These are phyloP conservation scores for Candida mattraensis DNA, from an alignment of 805 yeast genomes.

Conservation along the genomic window DNA sequence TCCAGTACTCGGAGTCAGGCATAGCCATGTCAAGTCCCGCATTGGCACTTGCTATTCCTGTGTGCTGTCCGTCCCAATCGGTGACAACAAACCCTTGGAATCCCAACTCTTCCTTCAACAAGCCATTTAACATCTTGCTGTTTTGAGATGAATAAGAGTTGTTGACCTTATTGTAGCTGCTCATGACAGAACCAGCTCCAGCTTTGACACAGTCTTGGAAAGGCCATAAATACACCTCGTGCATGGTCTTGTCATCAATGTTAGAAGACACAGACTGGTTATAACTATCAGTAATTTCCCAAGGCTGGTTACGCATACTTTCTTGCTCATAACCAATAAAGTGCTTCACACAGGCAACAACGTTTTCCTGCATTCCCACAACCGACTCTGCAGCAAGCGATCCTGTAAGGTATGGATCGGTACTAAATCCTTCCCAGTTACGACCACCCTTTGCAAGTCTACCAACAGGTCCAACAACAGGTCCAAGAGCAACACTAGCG, in stretches of 20 bases:
- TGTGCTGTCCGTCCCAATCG: constrained; percentile 66
- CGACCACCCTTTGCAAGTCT: constrained; percentile 63
- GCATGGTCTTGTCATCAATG: constrained; percentile 61
- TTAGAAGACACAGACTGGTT: constrained; percentile 47
- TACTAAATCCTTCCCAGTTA: constrained; percentile 63
- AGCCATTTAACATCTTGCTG: constrained; percentile 50
- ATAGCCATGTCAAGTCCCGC: constrained; percentile 66
- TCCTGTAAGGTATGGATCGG: constrained; percentile 63
- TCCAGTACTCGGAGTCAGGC: constrained; percentile 56
- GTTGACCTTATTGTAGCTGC: constrained; percentile 58
- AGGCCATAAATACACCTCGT: constrained; percentile 65
- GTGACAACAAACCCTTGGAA: constrained; percentile 68
- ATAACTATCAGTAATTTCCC: constrained; percentile 34
- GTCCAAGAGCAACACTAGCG: constrained; percentile 55
- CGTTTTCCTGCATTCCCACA: constrained; percentile 59
- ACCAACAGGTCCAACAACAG: constrained; percentile 61
- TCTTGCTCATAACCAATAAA: constrained; percentile 65
- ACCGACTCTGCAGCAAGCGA: constrained; percentile 52
- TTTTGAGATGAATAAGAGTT: constrained; percentile 61
- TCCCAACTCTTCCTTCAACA: constrained; percentile 60
- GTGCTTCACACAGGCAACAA: constrained; percentile 55
- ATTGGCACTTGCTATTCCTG: constrained; percentile 54
- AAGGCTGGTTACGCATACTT: constrained; percentile 45
- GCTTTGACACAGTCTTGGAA: constrained; percentile 62
- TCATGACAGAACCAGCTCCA: constrained; percentile 60